Base-by-base conservation (phyloP, 2,329 filamentous ascomycete species). In the Venturia effusa region DNA sequence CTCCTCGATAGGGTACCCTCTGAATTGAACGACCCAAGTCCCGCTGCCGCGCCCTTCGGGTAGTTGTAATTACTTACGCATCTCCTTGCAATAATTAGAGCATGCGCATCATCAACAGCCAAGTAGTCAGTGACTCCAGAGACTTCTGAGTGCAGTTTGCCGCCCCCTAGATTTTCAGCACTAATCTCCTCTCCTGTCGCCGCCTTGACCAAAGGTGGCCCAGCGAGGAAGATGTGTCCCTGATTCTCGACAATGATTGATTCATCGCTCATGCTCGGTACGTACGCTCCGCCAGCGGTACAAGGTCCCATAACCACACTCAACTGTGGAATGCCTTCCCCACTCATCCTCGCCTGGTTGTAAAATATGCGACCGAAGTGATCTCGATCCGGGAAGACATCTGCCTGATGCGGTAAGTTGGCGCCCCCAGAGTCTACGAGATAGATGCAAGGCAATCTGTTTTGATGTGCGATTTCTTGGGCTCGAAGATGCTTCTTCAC, bases 301-400 rank as follows among this genome's bases (percentile, higher is more conserved):
- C 94, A 99, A 54, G 93, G 90, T 0, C 93, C 93, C 93, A 99
- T 97, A 59, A 99, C 93, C 2, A 97, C 91, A 11, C 90, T 88
- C 69, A 99, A 89, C 73, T 97, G 93, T 0, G 93, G 93, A 66
- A 97, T 96, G 4, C 92, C 0, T 93, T 94, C 75, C n/a, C 62
- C 59, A 57, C 63, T 64, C 63, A 64, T 96, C 71, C 90, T 83
- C 2, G 94, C 93, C 76, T 99, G 93, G 78, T 99, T 97, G 81
- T 89, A 99, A 81, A 99, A 99, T 73, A 97, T 96, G 68, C 93
- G 90, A 41, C 93, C 92, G 73, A 99, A 97, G 75, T 97, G 93
- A 63, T 97, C 91, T 68, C 87, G 83, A 74, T 97, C 93, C 0
- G 93, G 93, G 75, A 99, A 97, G 64, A 97, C 93, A 72, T 97